Base-by-base conservation (phyloP, 768 basidiomycete species). In the Panaeolus papilionaceus region DNA sequence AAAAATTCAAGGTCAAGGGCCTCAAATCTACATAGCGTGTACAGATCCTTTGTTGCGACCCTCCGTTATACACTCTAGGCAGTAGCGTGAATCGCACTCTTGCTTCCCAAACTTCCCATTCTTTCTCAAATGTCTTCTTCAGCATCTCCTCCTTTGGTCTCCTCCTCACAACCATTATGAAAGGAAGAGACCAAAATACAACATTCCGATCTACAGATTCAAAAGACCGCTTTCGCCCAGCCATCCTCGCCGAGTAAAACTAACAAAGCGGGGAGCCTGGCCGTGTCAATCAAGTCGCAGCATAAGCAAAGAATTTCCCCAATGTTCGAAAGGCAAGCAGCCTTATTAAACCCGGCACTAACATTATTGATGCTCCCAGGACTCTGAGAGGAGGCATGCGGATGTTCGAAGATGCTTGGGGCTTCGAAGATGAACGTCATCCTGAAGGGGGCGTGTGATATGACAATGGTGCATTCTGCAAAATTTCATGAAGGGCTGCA, bases 21-120 rank as follows among this genome's bases (percentile, higher is more conserved):
- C 23, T 23, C 23, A 23, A 23, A 0, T 23, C 23, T 23, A 23
- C 23, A 23, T 23, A 23, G 23, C 23, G 23, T 23, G 23, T 23
- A 23, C 23, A 23, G 23, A 23, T 23, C 23, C 23, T 23, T 23
- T 23, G 23, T 23, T 23, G 23, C 23, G 23, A 23, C 23, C 23
- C 23, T 23, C 23, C 23, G 1, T 23, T 23, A 70, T 82, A 83
- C 16, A 87, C 38, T 11, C 82, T 78, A 23, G 86, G 86, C 62
- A 87, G 68, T 45, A 88, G 72, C 62, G 71, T 82, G 58, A 82
- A 85, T 8, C 78, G 83, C 16, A 87, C 86, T 37, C 68, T 74
- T 62, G 67, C 66, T 7, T 81, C 80, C 84, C 84, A 88, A 2
- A 68, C 67, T 18, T 79, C 78, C 80, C 83, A 80, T 65, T 82